phyloP scores from a whole-genome alignment of 306 rosid species.

The Vigna trinervia region DNA sequence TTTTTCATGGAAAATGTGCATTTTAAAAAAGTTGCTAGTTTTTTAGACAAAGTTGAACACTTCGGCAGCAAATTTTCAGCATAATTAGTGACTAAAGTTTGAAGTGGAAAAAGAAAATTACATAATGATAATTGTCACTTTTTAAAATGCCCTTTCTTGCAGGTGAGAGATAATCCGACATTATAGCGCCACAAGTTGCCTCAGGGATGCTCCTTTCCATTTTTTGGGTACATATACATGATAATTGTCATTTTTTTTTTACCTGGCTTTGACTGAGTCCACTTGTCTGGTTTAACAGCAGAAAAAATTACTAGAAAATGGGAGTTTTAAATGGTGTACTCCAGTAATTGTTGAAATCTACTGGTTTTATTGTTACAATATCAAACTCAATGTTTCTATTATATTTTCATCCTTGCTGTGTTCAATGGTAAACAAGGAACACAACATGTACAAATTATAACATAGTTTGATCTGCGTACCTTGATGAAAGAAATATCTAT shows the following conservation, averaged over 20 bases:
- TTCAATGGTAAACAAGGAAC: too few species aligned
- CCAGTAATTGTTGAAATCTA: too few species aligned
- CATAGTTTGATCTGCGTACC: too few species aligned
- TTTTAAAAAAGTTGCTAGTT: background rate
- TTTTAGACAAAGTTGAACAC: background rate
- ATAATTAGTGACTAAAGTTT: background rate
- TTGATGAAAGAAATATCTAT: background rate
- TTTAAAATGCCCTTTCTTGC: background rate
- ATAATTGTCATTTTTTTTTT: background rate
- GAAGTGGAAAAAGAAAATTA: background rate
- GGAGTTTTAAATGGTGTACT: too few species aligned
- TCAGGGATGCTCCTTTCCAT: background rate
- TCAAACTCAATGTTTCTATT: too few species aligned
- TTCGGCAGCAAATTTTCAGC: background rate
- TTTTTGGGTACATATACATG: background rate
- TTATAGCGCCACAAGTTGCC: background rate
- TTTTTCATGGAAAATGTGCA: background rate
- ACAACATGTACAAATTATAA: too few species aligned
- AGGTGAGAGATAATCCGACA: background rate
- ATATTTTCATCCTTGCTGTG: too few species aligned
- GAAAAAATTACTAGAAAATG: too few species aligned
- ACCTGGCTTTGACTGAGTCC: background rate
- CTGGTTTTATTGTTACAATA: too few species aligned
- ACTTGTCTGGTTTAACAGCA: too few species aligned
- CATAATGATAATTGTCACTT: background rate